Percentiles rank a stretch among this genome's conserved stretches.
phyloP scores from a whole-genome alignment of 1,139 yeast species.

The Suhomyces choctaworum region DNA sequence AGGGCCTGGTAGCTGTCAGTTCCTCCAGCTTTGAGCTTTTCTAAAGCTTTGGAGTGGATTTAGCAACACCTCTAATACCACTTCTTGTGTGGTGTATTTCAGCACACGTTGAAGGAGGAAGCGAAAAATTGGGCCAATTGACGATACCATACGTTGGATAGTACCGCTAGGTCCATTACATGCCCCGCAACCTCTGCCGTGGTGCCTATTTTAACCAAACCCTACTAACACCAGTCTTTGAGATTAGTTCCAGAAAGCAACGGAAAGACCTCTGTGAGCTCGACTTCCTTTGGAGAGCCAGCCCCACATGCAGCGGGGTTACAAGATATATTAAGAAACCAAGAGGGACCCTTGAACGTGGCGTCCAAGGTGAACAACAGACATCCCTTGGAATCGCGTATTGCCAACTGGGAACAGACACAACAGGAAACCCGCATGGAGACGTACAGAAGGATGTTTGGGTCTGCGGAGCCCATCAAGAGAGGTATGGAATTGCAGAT shows the following conservation, averaged over 20 bases:
- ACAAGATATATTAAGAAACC: slow-evolving; percentile 57
- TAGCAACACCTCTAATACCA: no score
- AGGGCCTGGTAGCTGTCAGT: no score
- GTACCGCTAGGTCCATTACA: no score
- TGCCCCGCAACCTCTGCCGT: no score
- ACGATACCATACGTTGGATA: no score
- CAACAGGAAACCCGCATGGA: slow-evolving; percentile 73
- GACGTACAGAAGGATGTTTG: slow-evolving; percentile 78
- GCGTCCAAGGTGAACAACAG: slow-evolving; percentile 74
- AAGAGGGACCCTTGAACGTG: slow-evolving; percentile 60
- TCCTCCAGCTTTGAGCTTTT: no score
- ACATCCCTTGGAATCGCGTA: slow-evolving; percentile 82
- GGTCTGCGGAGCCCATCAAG: slow-evolving; percentile 91
- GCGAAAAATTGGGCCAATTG: no score
- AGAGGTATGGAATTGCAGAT: slow-evolving; percentile 83
- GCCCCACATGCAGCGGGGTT: slow-evolving; percentile 65
- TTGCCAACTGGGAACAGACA: slow-evolving; percentile 77
- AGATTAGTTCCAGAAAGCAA: slow-evolving; percentile 51
- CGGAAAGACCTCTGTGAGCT: slow-evolving; percentile 43
- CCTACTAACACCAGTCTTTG: slow-evolving; percentile 39
- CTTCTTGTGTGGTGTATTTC: no score
- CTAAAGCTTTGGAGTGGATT: no score
- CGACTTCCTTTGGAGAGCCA: slow-evolving; percentile 49
- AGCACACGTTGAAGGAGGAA: no score
- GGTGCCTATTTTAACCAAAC: no score